phyloP scores from a whole-genome alignment of 805 yeast species.

The Myxozyma vanderwaltii region DNA sequence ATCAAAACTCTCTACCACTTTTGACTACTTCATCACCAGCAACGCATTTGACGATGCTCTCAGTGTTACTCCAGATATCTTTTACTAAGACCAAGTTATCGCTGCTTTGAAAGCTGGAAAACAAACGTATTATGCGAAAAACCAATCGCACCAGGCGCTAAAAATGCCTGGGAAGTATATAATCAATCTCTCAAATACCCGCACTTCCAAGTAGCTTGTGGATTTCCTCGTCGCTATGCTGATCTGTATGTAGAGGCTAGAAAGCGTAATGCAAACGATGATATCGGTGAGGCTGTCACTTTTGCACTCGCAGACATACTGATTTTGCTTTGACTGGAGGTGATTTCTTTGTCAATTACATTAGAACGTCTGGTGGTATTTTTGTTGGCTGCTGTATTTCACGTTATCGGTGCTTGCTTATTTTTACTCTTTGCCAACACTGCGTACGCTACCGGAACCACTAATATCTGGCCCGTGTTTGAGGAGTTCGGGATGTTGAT shows the following conservation, averaged over 20 bases:
- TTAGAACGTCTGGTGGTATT: constrained; percentile 37
- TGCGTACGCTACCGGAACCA: constrained; percentile 33
- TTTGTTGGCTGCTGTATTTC: constrained; percentile 36
- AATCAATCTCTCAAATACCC: constrained; percentile 26
- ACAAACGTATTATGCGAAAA: constrained; percentile 35
- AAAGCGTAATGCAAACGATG: constrained; percentile 26
- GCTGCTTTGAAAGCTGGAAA: constrained; percentile 28
- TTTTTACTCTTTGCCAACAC: constrained; percentile 30
- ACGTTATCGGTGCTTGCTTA: constrained; percentile 35
- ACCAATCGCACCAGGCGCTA: constrained; percentile 26
- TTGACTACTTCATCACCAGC: constrained; percentile 23
- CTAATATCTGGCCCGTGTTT: constrained; percentile 33
- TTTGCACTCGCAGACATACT: constrained; percentile 34
- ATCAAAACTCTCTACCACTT: constrained; percentile 20
- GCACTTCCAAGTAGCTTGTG: constrained; percentile 33
- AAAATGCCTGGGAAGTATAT: constrained; percentile 30
- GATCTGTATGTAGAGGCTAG: constrained; percentile 29
- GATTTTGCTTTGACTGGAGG: constrained; percentile 21
- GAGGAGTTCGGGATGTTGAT: constrained; percentile 36
- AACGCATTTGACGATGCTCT: constrained; percentile 29
- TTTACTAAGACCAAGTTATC: constrained; percentile 29
- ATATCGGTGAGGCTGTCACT: constrained; percentile 30
- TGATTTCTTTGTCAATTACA: constrained; percentile 31
- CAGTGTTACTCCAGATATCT: constrained; percentile 27
- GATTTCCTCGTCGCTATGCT: constrained; percentile 34